A percentile compares a stretch with the other conserved stretches of the same genome.
Evolutionary conservation across 495 filamentous ascomycete genomes (phyloP).

Genomic region (Penicillium mononematosum): DNA sequence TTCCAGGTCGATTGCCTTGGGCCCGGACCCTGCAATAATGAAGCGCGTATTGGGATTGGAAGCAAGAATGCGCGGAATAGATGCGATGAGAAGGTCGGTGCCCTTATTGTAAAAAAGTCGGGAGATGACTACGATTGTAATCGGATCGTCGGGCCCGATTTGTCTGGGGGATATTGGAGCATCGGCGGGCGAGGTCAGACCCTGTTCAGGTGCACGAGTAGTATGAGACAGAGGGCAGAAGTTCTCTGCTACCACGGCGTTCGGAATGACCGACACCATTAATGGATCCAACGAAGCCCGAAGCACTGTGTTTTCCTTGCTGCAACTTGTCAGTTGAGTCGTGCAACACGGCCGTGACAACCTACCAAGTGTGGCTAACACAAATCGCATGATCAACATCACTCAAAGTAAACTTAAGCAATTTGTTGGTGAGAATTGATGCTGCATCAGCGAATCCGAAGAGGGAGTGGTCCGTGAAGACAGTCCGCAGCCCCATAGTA

Average conservation of each 20-base stretch:
- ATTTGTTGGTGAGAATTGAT: conserved; percentile 93
- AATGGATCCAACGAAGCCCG: conserved; percentile 90
- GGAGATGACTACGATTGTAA: conserved; percentile 96
- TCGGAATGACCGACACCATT: conserved; percentile 97
- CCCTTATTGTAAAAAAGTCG: conserved; percentile 99
- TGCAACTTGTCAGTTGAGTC: conserved; percentile 30
- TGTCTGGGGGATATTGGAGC: conserved; percentile 49
- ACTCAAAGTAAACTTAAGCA: conserved; percentile 92
- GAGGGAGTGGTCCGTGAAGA: conserved; percentile 96
- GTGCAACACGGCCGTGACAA: neutral
- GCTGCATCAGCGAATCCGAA: conserved; percentile 97
- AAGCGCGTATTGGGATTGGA: conserved; percentile 91
- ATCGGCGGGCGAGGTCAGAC: conserved; percentile 33
- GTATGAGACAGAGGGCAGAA: conserved; percentile 67
- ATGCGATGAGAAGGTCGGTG: conserved; percentile 89
- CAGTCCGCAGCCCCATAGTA: conserved; percentile 93
- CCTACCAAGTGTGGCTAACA: conserved; percentile 93
- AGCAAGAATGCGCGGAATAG: conserved; percentile 87
- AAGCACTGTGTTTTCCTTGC: conserved; percentile 97
- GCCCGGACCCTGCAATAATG: conserved; percentile 92
- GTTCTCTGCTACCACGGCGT: conserved; percentile 94
- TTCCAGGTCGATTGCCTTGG: conserved; percentile 95
- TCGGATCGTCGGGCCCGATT: conserved; percentile 76
- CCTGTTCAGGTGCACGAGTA: conserved; percentile 29
- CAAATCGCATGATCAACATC: conserved; percentile 98